Conservation (phyloP, 768 basidiomycete genomes). For the Thelephora ganbajun region DNA sequence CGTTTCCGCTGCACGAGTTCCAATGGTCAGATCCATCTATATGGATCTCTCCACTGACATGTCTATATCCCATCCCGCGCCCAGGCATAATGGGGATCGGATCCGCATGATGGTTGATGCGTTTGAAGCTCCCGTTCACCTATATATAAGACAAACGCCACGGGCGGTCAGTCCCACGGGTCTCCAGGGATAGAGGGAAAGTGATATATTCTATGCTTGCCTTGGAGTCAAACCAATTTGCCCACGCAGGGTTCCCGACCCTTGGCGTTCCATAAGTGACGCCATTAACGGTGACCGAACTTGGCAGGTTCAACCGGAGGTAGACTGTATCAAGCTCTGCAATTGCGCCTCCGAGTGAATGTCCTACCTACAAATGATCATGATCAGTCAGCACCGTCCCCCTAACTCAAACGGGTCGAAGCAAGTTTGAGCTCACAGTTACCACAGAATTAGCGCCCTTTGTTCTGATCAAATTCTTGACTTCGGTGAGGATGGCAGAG, state of each 20-base stretch:
- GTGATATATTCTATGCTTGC: constrained; percentile 10
- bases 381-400: background rate
- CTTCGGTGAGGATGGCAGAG: constrained; percentile 27
- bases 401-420: background rate
- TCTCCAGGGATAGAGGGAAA: constrained; percentile 15
- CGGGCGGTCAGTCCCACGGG: constrained; percentile 24
- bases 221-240: constrained; percentile 27
- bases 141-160: constrained; percentile 8
- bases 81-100: constrained; percentile 44
- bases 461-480: constrained; percentile 23
- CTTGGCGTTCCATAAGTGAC: constrained; percentile 38
- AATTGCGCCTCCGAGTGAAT: constrained; percentile 19
- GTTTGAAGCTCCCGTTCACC: constrained; percentile 10
- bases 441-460: constrained; percentile 28
- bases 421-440: constrained; percentile 17
- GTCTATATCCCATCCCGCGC: constrained; percentile 32
- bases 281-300: constrained; percentile 21
- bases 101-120: constrained; percentile 24
- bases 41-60: constrained; percentile 42
- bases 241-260: constrained; percentile 29
- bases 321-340: constrained; percentile 18
- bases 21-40: constrained; percentile 26
- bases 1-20: constrained; percentile 31
- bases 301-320: constrained; percentile 17
- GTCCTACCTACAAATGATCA: constrained; percentile 13